Evolutionary conservation across 2,329 filamentous ascomycete genomes (phyloP).

Genomic region (Orbilia blumenaviensis): DNA sequence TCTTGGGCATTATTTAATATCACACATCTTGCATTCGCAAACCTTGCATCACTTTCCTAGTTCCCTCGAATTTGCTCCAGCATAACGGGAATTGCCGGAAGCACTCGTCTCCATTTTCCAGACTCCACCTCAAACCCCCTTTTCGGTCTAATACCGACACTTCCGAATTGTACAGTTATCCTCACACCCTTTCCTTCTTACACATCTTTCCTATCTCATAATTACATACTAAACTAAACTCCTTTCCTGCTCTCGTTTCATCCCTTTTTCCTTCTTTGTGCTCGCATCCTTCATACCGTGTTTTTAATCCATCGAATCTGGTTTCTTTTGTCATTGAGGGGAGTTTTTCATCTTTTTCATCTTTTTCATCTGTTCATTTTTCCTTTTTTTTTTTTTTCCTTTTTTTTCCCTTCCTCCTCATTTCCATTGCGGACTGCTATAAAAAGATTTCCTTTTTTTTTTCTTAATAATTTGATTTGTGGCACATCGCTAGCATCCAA

Average conservation of each 20-base stretch:
- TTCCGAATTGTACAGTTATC: conserved; percentile 49
- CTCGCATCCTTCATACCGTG: conserved; percentile 32
- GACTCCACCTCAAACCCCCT: not conserved
- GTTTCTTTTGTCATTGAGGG: conserved; percentile 51
- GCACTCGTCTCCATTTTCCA: not conserved
- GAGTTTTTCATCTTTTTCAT: conserved; percentile 35
- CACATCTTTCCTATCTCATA: conserved; percentile 35
- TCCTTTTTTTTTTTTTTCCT: not conserved
- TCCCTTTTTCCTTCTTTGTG: conserved; percentile 38
- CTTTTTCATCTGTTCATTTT: conserved; percentile 20
- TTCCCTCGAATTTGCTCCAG: not conserved
- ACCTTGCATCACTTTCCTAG: conserved; percentile 9
- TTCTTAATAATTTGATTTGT: conserved; percentile 49
- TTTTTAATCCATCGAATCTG: conserved; percentile 47
- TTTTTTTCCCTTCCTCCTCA: not conserved
- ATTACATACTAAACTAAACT: conserved; percentile 14
- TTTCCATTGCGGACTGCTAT: conserved; percentile 4
- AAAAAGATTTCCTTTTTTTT: conserved; percentile 38
- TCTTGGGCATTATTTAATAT: conserved; percentile 34
- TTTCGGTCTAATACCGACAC: not conserved
- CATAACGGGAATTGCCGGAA: conserved; percentile 1
- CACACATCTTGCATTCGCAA: conserved; percentile 17
- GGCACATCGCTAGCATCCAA: conserved; percentile 21
- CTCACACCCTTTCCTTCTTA: conserved; percentile 20
- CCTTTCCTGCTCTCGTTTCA: not conserved